Percentiles rank a stretch among this genome's conserved stretches.
Conservation (phyloP, 1,284 basidiomycete species). For the Hypsizygus ulmarius region DNA sequence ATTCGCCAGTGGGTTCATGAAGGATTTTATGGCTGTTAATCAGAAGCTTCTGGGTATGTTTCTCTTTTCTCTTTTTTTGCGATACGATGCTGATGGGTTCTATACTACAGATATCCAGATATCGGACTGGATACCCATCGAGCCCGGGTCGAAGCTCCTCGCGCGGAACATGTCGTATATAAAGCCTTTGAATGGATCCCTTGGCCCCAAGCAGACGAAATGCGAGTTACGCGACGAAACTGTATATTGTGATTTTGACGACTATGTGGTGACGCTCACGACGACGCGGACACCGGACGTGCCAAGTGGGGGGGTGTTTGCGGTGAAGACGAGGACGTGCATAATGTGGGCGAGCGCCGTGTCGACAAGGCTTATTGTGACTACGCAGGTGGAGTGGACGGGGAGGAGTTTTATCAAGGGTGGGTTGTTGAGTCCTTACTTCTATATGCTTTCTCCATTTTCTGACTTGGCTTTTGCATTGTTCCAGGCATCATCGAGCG, state of each 20-base stretch:
- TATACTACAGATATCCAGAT: conserved; percentile 76
- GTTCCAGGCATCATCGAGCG: conserved; percentile 85
- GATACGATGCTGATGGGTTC: too few relatives aligned
- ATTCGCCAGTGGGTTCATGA: conserved; percentile 95
- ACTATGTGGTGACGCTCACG: conserved; percentile 81
- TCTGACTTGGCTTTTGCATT: too few relatives aligned
- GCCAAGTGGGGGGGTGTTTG: conserved; percentile 88
- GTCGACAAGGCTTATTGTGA: conserved; percentile 79
- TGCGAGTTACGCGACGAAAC: conserved; percentile 91
- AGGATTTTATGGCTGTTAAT: conserved; percentile 85
- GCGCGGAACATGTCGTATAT: conserved; percentile 92
- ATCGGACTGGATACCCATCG: conserved; percentile 81
- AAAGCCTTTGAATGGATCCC: conserved; percentile 84
- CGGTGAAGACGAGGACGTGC: conserved; percentile 92
- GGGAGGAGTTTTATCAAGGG: conserved; percentile 96
- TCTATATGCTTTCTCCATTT: too few relatives aligned
- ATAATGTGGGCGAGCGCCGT: conserved; percentile 89
- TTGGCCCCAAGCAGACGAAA: conserved; percentile 94
- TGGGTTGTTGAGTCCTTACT: conserved; percentile 33
- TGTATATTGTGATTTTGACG: conserved; percentile 79
- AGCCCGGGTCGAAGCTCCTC: conserved; percentile 67
- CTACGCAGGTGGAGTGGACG: conserved; percentile 93
- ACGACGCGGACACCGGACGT: conserved; percentile 95
- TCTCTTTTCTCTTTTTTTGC: conserved; percentile 7
- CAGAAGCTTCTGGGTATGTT: conserved; percentile 86